Conservation (phyloP, 2,329 filamentous ascomycete species). For the Didymella pomorum region DNA sequence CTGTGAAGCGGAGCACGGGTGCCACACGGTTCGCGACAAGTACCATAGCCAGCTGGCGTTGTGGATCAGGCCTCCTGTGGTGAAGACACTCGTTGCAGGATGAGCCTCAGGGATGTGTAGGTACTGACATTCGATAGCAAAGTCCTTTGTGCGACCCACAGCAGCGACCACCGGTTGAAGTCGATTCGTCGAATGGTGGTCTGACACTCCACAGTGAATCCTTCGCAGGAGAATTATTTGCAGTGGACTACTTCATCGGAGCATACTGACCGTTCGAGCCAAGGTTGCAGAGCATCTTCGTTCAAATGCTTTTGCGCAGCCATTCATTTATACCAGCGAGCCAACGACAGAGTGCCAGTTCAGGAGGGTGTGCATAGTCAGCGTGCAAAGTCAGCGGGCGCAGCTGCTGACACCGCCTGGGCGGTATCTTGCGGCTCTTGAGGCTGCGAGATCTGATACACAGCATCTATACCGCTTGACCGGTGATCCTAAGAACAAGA, state of each 20-base stretch:
- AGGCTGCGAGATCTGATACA: conserved; percentile 6
- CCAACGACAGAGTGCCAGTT: neutral
- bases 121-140: neutral
- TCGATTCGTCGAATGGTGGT: neutral
- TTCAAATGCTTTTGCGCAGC: neutral
- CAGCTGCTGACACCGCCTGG: conserved; percentile 2
- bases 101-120: conserved; percentile 6
- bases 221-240: neutral
- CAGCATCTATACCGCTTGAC: neutral
- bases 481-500: neutral
- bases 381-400: neutral
- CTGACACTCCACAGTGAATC: neutral
- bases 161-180: neutral
- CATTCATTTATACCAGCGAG: neutral
- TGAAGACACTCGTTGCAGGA: conserved; percentile 11
- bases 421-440: conserved; percentile 1
- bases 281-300: neutral
- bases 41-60: neutral
- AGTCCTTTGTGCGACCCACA: conserved; percentile 7
- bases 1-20: conserved; percentile 1
- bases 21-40: conserved; percentile 3
- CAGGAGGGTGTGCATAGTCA: conserved; percentile 5
- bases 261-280: conserved; percentile 1
- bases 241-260: neutral
- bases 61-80: neutral